Evolutionary conservation across 257 asterid genomes (phyloP).

Genomic region (Jacaranda copaia): DNA sequence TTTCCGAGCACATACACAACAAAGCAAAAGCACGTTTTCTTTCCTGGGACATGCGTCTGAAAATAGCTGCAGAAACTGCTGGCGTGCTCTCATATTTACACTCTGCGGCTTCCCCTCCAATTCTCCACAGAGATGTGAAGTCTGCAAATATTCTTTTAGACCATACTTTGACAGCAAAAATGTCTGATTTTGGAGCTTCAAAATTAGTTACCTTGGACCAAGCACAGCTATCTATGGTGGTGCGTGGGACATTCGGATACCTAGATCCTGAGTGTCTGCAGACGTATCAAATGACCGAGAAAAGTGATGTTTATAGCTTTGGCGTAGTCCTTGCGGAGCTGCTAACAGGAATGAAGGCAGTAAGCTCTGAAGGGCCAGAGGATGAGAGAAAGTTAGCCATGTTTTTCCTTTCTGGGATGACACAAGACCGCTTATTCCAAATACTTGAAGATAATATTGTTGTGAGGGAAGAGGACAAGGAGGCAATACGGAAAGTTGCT

Average conservation of each 20-base stretch:
- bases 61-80: background rate
- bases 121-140: background rate
- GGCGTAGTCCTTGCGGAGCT: conserved; percentile 41
- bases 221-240: conserved; percentile 35
- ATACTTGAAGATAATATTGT: conserved; percentile 32
- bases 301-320: conserved; percentile 54
- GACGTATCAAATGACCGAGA: conserved; percentile 35
- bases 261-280: conserved; percentile 52
- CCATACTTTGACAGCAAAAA: conserved; percentile 35
- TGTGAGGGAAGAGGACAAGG: background rate
- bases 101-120: conserved; percentile 1
- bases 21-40: background rate
- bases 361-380: conserved; percentile 23
- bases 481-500: background rate
- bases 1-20: background rate
- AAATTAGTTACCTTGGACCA: conserved; percentile 40
- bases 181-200: conserved; percentile 45
- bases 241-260: conserved; percentile 51
- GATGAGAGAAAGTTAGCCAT: conserved; percentile 33
- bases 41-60: background rate
- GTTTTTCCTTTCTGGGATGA: background rate
- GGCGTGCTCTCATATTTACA: background rate
- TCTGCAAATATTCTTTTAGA: conserved; percentile 24
- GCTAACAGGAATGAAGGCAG: conserved; percentile 32
- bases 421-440: background rate